Evolutionary conservation across 129 eudicot genomes (phyloP).

Genomic region (Solidago caesia): DNA sequence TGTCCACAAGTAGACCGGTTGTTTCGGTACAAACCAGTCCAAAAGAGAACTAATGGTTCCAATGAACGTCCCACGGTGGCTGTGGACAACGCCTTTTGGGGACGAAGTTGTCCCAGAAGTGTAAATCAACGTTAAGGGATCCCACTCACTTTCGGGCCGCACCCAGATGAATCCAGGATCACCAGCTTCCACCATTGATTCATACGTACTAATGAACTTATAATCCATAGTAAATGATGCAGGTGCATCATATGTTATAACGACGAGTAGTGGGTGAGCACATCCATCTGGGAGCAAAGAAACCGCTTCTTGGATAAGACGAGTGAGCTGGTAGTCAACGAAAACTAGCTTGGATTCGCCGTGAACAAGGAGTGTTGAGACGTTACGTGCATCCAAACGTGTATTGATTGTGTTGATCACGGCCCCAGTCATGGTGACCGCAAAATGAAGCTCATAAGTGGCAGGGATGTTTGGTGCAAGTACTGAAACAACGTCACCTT

Average conservation of each 20-base stretch:
- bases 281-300: constrained; percentile 14
- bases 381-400: constrained; percentile 32
- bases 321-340: constrained; percentile 25
- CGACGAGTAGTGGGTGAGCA: constrained; percentile 29
- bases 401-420: constrained; percentile 36
- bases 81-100: constrained; percentile 60
- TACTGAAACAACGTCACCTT: constrained; percentile 57
- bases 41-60: constrained; percentile 40
- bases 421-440: constrained; percentile 33
- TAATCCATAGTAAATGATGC: not conserved
- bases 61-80: constrained; percentile 56
- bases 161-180: constrained; percentile 52
- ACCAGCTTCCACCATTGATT: constrained; percentile 40
- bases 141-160: constrained; percentile 52
- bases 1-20: constrained; percentile 63
- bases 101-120: constrained; percentile 65
- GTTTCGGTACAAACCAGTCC: constrained; percentile 58
- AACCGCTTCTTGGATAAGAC: constrained; percentile 22
- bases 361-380: constrained; percentile 27
- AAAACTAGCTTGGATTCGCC: constrained; percentile 33
- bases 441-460: constrained; percentile 38
- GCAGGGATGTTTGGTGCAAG: constrained; percentile 81
- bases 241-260: constrained; percentile 27
- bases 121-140: constrained; percentile 53
- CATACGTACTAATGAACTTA: constrained; percentile 28